Base-by-base conservation (phyloP, 2,329 filamentous ascomycete genomes). In the Calonectria montana region DNA sequence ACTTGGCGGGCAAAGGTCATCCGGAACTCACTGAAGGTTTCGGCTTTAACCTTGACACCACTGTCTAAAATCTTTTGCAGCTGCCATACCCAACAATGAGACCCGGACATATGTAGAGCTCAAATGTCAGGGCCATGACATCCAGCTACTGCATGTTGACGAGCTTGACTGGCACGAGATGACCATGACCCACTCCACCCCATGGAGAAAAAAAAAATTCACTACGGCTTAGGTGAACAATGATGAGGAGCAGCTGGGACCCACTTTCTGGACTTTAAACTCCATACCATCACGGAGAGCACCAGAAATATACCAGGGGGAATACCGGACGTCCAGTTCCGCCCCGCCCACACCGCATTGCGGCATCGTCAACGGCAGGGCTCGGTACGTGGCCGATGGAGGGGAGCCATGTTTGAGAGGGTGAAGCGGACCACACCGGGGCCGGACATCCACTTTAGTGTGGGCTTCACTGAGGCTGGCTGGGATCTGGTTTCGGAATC, bases 301-400 rank as follows among this genome's bases (percentile, higher is more conserved):
- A 63, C 64, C 43, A 71, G 66, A 69, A 66, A 59, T 50, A 39
- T 59, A 35, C 65, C 50, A 67, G 53, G 59, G 55, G n/a, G 47
- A 39, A n/a, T 16, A 47, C 62, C 73, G 77, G 77, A 78, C 69
- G 66, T 78, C 62, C 55, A 73, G 65, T 70, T 72, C 77, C 77
- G 76, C 76, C 76, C 77, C 76, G 67, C 74, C 70, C 74, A 72
- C 53, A 66, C 65, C 66, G 35, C 63, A 65, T 23, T 65, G 65
- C 67, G 45, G 67, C 29, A 55, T 61, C 67, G 35, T 67, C 43
- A 63, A 66, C 71, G 71, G 72, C 73, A 67, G 76, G 73, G 70
- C 72, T 78, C 76, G 77, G 77, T 65, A 74, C 73, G 59, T 78
- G 77, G 73, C 76, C 76, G 76, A 78, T 77, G 76, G 76, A 69